Percentiles rank a stretch among this genome's conserved stretches.
Conservation (phyloP, 2,329 filamentous ascomycete species). For the Talaromyces marneffei region DNA sequence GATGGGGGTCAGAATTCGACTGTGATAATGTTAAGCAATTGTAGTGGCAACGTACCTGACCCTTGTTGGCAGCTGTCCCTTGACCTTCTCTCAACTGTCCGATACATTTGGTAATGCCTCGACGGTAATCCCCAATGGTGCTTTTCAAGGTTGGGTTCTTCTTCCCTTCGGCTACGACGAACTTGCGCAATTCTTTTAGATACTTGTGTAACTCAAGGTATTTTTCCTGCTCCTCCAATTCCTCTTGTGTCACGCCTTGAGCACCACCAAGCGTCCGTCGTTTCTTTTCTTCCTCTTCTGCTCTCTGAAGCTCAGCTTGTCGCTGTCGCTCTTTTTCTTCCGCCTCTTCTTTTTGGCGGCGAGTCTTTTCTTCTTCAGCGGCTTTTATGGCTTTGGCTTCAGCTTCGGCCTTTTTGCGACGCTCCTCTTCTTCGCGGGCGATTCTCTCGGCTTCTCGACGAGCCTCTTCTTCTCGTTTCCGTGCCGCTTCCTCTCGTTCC, state of each 20-base stretch:
- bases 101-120: conserved; percentile 64
- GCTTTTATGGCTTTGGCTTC: conserved; percentile 35
- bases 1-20: conserved; percentile 13
- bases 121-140: conserved; percentile 64
- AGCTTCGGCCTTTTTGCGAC: conserved; percentile 30
- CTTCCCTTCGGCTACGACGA: conserved; percentile 51
- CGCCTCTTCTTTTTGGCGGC: conserved; percentile 28
- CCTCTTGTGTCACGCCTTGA: conserved; percentile 27
- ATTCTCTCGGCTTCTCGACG: conserved; percentile 38
- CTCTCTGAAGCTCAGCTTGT: conserved; percentile 25
- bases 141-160: conserved; percentile 55
- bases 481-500: conserved; percentile 19
- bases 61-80: conserved; percentile 49
- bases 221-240: conserved; percentile 41
- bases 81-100: conserved; percentile 63
- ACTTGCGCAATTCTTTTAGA: conserved; percentile 56
- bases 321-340: conserved; percentile 30
- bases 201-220: conserved; percentile 59
- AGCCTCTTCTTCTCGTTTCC: conserved; percentile 33
- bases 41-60: conserved; percentile 43
- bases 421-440: conserved; percentile 38
- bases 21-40: not conserved
- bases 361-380: conserved; percentile 30
- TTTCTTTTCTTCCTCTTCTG: conserved; percentile 21
- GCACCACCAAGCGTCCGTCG: conserved; percentile 23